These are phyloP conservation scores for Eucalyptus pumila DNA, from an alignment of 345 rosid genomes.

Conservation along the genomic window DNA sequence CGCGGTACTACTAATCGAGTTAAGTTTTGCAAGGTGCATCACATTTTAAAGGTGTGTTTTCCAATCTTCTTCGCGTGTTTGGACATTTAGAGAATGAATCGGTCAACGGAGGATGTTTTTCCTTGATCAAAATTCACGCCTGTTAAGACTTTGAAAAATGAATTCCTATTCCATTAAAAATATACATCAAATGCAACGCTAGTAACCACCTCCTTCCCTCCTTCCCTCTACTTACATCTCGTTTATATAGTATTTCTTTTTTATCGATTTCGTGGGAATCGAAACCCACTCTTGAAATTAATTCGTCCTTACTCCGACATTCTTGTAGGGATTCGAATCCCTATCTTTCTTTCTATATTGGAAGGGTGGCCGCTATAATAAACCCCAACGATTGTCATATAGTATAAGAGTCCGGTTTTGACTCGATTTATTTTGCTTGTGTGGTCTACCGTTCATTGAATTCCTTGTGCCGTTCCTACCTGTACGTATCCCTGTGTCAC, in stretches of 20 bases:
- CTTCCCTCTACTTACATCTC: no score
- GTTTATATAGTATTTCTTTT: neutral
- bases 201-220: neutral
- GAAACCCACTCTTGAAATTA: no score
- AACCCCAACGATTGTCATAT: neutral
- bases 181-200: neutral
- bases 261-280: no score
- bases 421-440: neutral
- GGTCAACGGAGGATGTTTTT: neutral
- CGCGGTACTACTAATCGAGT: fast-evolving
- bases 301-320: no score
- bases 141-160: neutral
- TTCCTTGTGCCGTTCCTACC: neutral
- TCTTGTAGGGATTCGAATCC: no score
- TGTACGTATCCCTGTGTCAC: neutral
- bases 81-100: neutral
- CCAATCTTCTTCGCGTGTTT: neutral
- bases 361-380: no score
- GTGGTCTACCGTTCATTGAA: neutral
- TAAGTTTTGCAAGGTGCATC: neutral
- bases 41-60: neutral
- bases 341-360: no score
- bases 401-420: neutral
- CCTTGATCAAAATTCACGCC: neutral
- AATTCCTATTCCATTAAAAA: neutral